Evolutionary conservation across 1,139 yeast genomes (phyloP).

Genomic region (Debaryomyces subglobosus): DNA sequence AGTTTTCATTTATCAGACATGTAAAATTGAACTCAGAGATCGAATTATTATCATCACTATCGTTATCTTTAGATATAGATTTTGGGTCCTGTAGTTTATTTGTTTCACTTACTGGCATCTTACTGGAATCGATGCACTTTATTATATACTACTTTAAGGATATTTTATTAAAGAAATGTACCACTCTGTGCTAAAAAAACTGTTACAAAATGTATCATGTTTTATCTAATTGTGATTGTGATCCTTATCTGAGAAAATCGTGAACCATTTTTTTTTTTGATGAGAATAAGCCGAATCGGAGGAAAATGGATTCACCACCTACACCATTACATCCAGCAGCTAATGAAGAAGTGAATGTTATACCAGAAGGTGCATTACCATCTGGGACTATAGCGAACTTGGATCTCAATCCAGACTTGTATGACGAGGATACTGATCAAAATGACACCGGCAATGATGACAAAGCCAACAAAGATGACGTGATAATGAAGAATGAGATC

Average conservation of each 20-base stretch:
- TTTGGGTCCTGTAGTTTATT: constrained; percentile 5
- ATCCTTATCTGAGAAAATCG: constrained; percentile 11
- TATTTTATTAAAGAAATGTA: neutral
- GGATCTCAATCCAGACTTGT: constrained; percentile 46
- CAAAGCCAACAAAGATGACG: constrained; percentile 11
- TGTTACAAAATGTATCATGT: neutral
- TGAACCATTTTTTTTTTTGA: constrained; percentile 2
- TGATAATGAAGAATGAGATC: constrained; percentile 9
- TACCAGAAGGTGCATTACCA: constrained; percentile 34
- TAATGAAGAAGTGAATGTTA: constrained; percentile 39
- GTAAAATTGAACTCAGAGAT: constrained; percentile 5
- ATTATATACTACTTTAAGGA: neutral
- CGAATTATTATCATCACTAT: constrained; percentile 4
- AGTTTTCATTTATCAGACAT: constrained; percentile 6
- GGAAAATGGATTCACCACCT: constrained; percentile 31
- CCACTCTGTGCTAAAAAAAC: neutral
- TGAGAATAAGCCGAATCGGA: constrained; percentile 7
- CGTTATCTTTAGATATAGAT: neutral
- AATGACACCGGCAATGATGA: constrained; percentile 13
- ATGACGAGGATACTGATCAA: constrained; percentile 26
- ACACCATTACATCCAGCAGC: constrained; percentile 55
- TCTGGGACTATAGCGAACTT: constrained; percentile 25
- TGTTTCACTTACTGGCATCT: constrained; percentile 17
- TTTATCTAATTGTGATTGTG: constrained; percentile 4
- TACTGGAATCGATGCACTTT: neutral